Evolutionary conservation across 257 asterid species (phyloP).

Genomic region (Marsdenia floribunda): DNA sequence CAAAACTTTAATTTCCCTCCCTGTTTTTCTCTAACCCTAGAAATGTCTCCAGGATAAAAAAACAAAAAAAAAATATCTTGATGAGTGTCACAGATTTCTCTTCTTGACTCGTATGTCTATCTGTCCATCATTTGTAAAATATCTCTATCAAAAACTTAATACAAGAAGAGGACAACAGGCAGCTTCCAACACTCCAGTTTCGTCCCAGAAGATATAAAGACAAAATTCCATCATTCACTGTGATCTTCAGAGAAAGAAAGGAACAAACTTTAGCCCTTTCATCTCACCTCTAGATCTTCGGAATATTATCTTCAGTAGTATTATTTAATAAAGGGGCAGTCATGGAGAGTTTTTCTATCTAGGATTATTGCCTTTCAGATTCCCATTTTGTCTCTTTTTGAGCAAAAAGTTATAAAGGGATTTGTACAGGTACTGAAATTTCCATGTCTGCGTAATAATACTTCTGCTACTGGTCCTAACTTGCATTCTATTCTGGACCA

Average conservation of each 20-base stretch:
- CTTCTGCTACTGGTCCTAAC: conserved; percentile 1
- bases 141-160: conserved; percentile 11
- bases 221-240: conserved; percentile 13
- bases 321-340: conserved; percentile 7
- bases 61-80: conserved; percentile 2
- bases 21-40: not conserved
- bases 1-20: not conserved
- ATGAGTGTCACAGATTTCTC: not conserved
- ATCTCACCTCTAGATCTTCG: conserved; percentile 2
- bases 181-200: conserved; percentile 13
- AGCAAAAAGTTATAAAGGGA: not conserved
- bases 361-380: conserved; percentile 13
- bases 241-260: conserved; percentile 5
- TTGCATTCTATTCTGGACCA: conserved; percentile 14
- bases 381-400: conserved; percentile 18
- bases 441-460: conserved; percentile 5
- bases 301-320: conserved; percentile 9
- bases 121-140: not conserved
- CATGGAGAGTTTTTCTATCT: not conserved
- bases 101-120: not conserved
- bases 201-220: conserved; percentile 15
- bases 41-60: not conserved
- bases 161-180: conserved; percentile 20
- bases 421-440: conserved; percentile 1
- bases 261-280: conserved; percentile 19